Percentiles rank a stretch among this genome's conserved stretches.
Evolutionary conservation across 2,329 filamentous ascomycete genomes (phyloP).

Genomic region (Neodidymelliopsis sp.): DNA sequence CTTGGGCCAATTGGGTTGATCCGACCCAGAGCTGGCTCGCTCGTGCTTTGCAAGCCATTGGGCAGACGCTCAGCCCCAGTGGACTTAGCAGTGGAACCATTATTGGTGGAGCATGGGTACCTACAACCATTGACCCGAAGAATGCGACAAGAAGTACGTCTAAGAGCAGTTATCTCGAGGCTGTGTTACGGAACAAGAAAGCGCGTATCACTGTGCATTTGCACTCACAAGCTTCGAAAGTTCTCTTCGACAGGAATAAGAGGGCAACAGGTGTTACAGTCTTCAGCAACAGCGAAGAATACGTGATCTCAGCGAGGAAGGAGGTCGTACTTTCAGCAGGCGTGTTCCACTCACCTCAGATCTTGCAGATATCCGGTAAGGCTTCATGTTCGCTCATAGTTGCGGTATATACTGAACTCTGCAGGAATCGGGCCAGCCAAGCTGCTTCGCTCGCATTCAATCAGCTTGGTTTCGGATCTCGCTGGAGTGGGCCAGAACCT

Average conservation of each 20-base stretch:
- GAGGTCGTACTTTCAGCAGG: conserved; percentile 55
- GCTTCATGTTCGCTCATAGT: neutral
- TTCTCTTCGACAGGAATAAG: conserved; percentile 25
- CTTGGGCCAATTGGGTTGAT: conserved; percentile 38
- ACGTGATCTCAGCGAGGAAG: conserved; percentile 34
- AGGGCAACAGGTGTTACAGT: conserved; percentile 43
- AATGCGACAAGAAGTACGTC: conserved; percentile 33
- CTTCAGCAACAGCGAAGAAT: conserved; percentile 16
- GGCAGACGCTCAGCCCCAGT: conserved; percentile 19
- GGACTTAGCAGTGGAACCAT: conserved; percentile 36
- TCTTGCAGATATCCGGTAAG: conserved; percentile 43
- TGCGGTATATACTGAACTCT: neutral
- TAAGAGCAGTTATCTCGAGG: conserved; percentile 26
- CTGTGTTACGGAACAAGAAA: conserved; percentile 10
- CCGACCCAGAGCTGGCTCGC: conserved; percentile 35
- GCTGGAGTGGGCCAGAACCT: conserved; percentile 41
- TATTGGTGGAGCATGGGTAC: conserved; percentile 28
- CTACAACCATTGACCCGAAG: conserved; percentile 42
- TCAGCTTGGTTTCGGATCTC: conserved; percentile 30
- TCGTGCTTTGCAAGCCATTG: conserved; percentile 31
- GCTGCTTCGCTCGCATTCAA: conserved; percentile 23
- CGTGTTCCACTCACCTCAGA: conserved; percentile 52
- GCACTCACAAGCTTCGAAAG: conserved; percentile 23
- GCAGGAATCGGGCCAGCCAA: conserved; percentile 47
- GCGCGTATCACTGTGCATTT: conserved; percentile 20